phyloP scores from a whole-genome alignment of 2,329 filamentous ascomycete genomes.

The Beauveria medogensis region DNA sequence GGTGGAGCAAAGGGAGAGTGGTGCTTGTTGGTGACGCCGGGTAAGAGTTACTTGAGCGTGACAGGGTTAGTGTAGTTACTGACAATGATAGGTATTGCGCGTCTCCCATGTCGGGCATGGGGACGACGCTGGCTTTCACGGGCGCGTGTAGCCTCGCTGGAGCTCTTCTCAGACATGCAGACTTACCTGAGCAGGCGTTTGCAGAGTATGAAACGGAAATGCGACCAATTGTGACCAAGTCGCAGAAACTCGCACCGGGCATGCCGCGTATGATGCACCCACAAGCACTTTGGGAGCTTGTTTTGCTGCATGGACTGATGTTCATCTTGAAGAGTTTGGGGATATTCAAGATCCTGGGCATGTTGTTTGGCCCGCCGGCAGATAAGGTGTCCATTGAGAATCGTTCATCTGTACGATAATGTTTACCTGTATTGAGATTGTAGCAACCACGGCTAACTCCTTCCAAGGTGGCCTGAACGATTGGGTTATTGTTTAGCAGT shows the following conservation, averaged over 20 bases:
- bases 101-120: constrained; percentile 39
- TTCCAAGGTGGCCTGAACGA: too few relatives aligned
- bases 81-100: constrained; percentile 27
- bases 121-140: constrained; percentile 36
- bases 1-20: constrained; percentile 25
- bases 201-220: constrained; percentile 32
- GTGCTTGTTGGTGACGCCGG: constrained; percentile 42
- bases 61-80: neutral
- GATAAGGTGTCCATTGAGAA: neutral
- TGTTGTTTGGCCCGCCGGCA: constrained; percentile 4
- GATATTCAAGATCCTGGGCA: neutral
- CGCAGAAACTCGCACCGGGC: constrained; percentile 27
- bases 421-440: too few relatives aligned
- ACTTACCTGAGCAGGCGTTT: constrained; percentile 23
- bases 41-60: neutral
- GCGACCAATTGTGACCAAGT: constrained; percentile 29
- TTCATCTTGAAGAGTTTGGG: neutral
- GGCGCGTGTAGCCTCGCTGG: constrained; percentile 45
- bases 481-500: too few relatives aligned
- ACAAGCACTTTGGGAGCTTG: constrained; percentile 20
- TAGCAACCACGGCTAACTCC: too few relatives aligned
- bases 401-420: neutral
- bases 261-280: constrained; percentile 21
- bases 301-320: constrained; percentile 15
- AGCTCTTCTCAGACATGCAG: constrained; percentile 24